Base-by-base conservation (phyloP, 179 eudicot species). In the Heliamphora pulchella region DNA sequence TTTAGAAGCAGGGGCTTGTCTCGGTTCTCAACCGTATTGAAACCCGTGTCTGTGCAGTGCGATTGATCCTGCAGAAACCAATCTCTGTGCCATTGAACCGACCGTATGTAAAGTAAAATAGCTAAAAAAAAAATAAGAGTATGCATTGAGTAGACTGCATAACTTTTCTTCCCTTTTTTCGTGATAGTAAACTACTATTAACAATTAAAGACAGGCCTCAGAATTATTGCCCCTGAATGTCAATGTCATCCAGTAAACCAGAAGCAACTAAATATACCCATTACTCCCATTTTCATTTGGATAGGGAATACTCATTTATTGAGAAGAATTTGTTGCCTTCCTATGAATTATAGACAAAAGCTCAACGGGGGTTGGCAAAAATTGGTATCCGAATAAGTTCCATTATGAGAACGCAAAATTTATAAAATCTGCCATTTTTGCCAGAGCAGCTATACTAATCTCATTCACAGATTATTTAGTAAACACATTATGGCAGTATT, bases 31-130 rank as follows among this genome's bases (percentile, higher is more conserved):
- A 91, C 55, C 47, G 91, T 93, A 79, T 65, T 62, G 74, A 70
- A 86, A 73, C 91, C 92, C 8, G 98, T 89, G 43, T 82, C 77
- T 31, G 97, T 91, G 80, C 97, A 93, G 64, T 91, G 93, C 57
- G 89, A 85, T 71, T 87, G 94, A 85, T 93, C 91, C 98, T 95
- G 94, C 82, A 87, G 18, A 79, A 75, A 47, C 70, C 44, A 51
- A 20, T n/a, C 43, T 79, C 61, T 13, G 48, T n/a, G 1, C 17
- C 41, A 68, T 64, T 13, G 50, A 39, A 53, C 51, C 4, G 47
- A 31, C 63, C 0, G 50, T 39, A 4, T 74, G 13, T 65, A 41
- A 3, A 74, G 50, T 57, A 18, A 73, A 73, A 46, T 73, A 53
- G 75, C 57, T 71, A 48, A 71, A 17, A 48, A 22, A 70, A 47